Evolutionary conservation across 2,329 filamentous ascomycete genomes (phyloP).

Genomic region (Exutisphaerella laricina): DNA sequence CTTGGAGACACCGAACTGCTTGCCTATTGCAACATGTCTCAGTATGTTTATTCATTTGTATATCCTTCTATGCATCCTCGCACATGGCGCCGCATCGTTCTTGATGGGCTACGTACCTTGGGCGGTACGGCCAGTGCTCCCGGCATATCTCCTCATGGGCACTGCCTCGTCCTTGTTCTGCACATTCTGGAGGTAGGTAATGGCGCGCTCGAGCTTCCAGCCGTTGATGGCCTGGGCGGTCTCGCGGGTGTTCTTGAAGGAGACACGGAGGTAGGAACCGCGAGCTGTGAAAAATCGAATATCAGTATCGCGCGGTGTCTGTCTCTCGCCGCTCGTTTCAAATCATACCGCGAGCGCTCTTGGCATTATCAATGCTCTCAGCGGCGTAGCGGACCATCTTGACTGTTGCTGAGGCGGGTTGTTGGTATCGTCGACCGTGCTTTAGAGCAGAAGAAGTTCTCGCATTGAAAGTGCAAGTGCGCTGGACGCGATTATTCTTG

Average conservation of each 20-base stretch:
- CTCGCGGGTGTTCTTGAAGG: slow-evolving; percentile 99
- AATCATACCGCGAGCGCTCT: slow-evolving; percentile 73
- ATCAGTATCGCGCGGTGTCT: background rate
- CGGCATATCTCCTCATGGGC: slow-evolving; percentile 95
- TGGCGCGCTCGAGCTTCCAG: slow-evolving; percentile 93
- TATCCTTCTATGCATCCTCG: slow-evolving; percentile 34
- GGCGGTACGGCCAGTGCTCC: slow-evolving; percentile 88
- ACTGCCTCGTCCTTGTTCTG: slow-evolving; percentile 95
- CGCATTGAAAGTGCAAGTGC: background rate
- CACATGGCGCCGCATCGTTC: slow-evolving; percentile 32
- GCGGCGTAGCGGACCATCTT: slow-evolving; percentile 81
- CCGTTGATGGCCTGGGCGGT: slow-evolving; percentile 99
- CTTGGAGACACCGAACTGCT: slow-evolving; percentile 96
- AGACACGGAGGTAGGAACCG: slow-evolving; percentile 97
- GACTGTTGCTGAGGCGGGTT: slow-evolving; percentile 30
- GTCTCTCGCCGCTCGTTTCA: background rate
- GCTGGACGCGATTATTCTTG: too few relatives aligned
- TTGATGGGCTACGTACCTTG: slow-evolving; percentile 59
- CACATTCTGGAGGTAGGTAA: slow-evolving; percentile 98
- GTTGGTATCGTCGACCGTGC: slow-evolving; percentile 13
- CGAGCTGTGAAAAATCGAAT: slow-evolving; percentile 47
- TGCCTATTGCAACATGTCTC: slow-evolving; percentile 58
- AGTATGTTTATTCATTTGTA: slow-evolving; percentile 22
- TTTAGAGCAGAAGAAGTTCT: background rate
- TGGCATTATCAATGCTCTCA: slow-evolving; percentile 76